Base-by-base conservation (phyloP, 768 basidiomycete genomes). In the Sporobolomyces roseus region DNA sequence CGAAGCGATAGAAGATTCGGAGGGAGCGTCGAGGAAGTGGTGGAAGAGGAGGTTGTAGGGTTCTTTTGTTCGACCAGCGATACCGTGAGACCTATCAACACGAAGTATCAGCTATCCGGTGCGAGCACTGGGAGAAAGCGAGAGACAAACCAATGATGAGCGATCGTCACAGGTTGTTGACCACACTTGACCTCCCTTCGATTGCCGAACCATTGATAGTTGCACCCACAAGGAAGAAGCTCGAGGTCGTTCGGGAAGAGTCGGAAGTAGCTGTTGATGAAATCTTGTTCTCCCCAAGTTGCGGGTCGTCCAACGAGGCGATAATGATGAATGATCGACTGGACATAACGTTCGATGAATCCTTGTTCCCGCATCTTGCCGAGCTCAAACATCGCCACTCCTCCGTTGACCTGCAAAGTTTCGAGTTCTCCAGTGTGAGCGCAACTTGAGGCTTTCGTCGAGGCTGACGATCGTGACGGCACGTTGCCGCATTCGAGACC, bases 191-290 rank as follows among this genome's bases (percentile, higher is more conserved):
- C 61, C 32, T 73, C 72, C n/a, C 68, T 29, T 16, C 61, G 29
- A 10, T 61, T 29, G 38, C 72, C 72, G 45, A 65, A 65, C 64
- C 64, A 70, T 49, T 73, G 72, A 45, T 73, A 73, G 59, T 73
- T 73, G 65, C 72, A 73, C 1, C 72, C 72, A 58, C 72, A 73
- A 5, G 72, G 67, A 0, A 73, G 52, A 29, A 69, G 49, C 51
- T 66, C 68, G 49, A 73, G 61, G 32, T 73, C 72, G 2, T 51
- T 33, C 5, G 68, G 68, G 55, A 50, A 65, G 8, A 73, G 65
- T 25, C 72, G 72, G 61, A 66, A 70, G 68, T 61, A 70, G n/a
- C 68, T 65, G 58, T 73, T 73, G 64, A 73, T 59, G 51, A 69
- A 73, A 64, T 73, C 72, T 41, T 73, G 72, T 54, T 73, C 72